Base-by-base conservation (phyloP, 805 yeast species). In the Zygoascus biomembranicola region DNA sequence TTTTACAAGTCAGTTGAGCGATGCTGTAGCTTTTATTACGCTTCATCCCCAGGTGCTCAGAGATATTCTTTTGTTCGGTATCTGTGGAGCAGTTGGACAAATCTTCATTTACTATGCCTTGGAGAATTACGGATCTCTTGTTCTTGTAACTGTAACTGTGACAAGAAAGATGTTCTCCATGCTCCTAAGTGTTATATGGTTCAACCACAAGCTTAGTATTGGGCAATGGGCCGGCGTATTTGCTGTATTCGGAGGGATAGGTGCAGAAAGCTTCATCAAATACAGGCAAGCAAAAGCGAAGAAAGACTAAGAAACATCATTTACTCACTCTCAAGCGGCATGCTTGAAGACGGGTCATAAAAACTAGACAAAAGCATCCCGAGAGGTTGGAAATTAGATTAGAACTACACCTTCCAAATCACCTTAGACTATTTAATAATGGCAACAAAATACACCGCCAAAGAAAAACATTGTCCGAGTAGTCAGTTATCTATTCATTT, bases 121-220 rank as follows among this genome's bases (percentile, higher is more conserved):
- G 47, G 94, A 88, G 61, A 77, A 80, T 54, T 94, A 87, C 65
- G 96, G 92, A 49, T 88, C 97, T 1, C 72, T 94, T 55, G 79
- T 87, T 0, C 73, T 94, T 52, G 90, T 92, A 31, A 92, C 96
- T 43, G 92, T 95, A 16, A 94, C 98, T 0, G 97, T 94, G 9
- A 92, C 99, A 0, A 78, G 99, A 61, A 94, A 94, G 65, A 92
- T 94, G 97, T 73, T 90, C 49, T 89, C 97, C 42, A 92, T 94
- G 98, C 76, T 90, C 35, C 69, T 92, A 51, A 86, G 96, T 63
- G 97, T 94, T 50, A 67, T 88, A 2, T 71, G 92, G 58, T 92
- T 89, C 69, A 92, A 94, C n/a, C 97, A 94, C 66, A 65, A 67
- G 5, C 76, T 94, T 59, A 74, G 71, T 32, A 8, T 52, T 2